Base-by-base conservation (phyloP, 129 eudicot species). In the Artemisia tridentata region DNA sequence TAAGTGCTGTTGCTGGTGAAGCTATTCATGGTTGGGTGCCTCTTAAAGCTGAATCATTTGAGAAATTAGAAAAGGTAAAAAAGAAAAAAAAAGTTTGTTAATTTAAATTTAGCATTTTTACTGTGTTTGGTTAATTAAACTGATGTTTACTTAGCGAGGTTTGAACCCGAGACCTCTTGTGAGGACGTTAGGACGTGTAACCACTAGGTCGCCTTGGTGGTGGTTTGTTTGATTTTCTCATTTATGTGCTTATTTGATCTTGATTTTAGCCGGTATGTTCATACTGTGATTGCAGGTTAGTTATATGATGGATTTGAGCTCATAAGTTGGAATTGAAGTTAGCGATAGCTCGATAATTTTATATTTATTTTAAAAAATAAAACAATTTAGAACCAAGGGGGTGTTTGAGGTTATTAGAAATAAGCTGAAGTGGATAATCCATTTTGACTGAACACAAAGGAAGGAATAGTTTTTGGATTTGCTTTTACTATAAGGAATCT, bases 1-100 rank as follows among this genome's bases (percentile, higher is more conserved):
- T 90, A 50, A 87, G 81, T 72, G 95, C 96, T 20, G 96, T 91
- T 34, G 96, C 96, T 21, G 86, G 96, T 63, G 92, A 86, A 82
- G 96, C 96, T 50, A 84, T 91, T 79, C 88, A 88, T 58, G 97
- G 97, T 8, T 88, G 90, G 96, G 87, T 90, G 65, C 96, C 95
- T 14, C 88, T 85, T 19, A 85, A 63, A 78, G 88, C 96, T 10
- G 96, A 90, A 54, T 90, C 95, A 11, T 90, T 84, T 72, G 87
- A 90, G 74, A 90, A 90, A 60, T 77, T 90, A 23, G 97, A 90
- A 76, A 90, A 90, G 95, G 97, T 87, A 1, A 38, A 38, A 27
- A 27, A 23, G 2, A 23, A 23, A 23, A 27, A 27, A 27, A 27
- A 27, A 27, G 31, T 27, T 27, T 27, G 31, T 27, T 27, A 27